phyloP scores from a whole-genome alignment of 768 basidiomycete genomes.

The Phaffia tasmanica region DNA sequence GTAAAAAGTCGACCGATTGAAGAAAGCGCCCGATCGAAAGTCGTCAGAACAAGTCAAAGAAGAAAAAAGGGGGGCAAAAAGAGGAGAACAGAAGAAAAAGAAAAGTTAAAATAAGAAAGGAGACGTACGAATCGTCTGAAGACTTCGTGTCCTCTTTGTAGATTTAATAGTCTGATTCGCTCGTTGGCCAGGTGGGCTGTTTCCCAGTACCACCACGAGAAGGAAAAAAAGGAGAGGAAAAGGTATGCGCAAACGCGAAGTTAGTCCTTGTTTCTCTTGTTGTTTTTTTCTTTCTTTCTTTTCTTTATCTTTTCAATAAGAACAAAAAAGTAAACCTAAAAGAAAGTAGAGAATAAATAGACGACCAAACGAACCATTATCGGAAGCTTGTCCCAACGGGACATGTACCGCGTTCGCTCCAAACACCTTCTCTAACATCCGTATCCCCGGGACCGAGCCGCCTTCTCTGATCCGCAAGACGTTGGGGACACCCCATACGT shows the following conservation, averaged over 20 bases:
- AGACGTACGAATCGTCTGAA: slow-evolving; percentile 19
- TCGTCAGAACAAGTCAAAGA: neutral
- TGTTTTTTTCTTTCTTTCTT: too few relatives aligned
- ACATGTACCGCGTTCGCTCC: slow-evolving; percentile 64
- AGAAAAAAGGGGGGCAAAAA: neutral
- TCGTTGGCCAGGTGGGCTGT: slow-evolving; percentile 91
- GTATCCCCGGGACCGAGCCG: slow-evolving; percentile 87
- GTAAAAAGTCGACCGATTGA: too few relatives aligned
- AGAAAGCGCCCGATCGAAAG: too few relatives aligned
- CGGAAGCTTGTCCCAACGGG: slow-evolving; percentile 78
- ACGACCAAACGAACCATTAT: slow-evolving; percentile 21
- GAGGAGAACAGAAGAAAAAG: neutral
- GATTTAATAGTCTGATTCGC: slow-evolving; percentile 70
- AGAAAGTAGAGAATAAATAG: neutral
- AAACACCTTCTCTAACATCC: slow-evolving; percentile 86
- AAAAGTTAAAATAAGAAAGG: neutral
- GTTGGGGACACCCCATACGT: slow-evolving; percentile 65
- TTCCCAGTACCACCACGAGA: slow-evolving; percentile 44
- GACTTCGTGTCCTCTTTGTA: slow-evolving; percentile 37
- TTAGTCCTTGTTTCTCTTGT: too few relatives aligned
- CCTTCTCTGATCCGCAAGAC: slow-evolving; percentile 87
- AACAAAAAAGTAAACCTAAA: neutral
- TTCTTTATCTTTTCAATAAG: too few relatives aligned
- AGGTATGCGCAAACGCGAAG: neutral
- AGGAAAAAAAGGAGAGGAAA: slow-evolving; percentile 20